phyloP scores from a whole-genome alignment of 1,139 yeast species.

The Suhomyces bolitotheri region DNA sequence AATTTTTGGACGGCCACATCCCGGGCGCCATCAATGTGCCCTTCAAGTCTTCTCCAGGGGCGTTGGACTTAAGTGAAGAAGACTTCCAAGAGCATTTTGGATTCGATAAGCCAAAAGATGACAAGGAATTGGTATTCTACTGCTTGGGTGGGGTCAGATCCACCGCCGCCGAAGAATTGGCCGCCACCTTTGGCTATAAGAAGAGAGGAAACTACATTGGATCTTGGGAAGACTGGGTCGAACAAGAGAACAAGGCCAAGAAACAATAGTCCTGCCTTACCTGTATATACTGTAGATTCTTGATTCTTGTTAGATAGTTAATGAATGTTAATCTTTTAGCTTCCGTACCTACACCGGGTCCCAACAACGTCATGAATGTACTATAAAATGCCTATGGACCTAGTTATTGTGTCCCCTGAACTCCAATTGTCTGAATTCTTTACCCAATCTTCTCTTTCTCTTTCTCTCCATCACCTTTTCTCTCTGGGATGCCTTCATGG shows the following conservation, averaged over 20 bases:
- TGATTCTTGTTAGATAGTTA: slow-evolving; percentile 1
- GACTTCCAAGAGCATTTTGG: slow-evolving; percentile 83
- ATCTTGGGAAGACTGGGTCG: slow-evolving; percentile 83
- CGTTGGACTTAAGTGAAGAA: slow-evolving; percentile 72
- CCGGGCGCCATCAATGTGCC: slow-evolving; percentile 89
- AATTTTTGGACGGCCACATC: slow-evolving; percentile 67
- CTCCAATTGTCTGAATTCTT: slow-evolving; percentile 82
- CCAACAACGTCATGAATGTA: too few relatives aligned
- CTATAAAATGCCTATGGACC: too few relatives aligned
- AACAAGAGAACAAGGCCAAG: slow-evolving; percentile 36
- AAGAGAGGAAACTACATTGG: slow-evolving; percentile 80
- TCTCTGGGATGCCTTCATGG: slow-evolving; percentile 79
- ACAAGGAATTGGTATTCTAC: slow-evolving; percentile 80
- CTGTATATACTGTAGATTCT: slow-evolving; percentile 5
- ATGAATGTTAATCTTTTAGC: too few relatives aligned
- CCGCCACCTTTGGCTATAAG: slow-evolving; percentile 83
- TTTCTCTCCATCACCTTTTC: slow-evolving; percentile 89
- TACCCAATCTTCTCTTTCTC: slow-evolving; percentile 90
- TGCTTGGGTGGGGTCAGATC: slow-evolving; percentile 94
- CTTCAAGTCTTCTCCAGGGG: slow-evolving; percentile 91
- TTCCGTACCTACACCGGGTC: too few relatives aligned
- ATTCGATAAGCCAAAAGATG: slow-evolving; percentile 72
- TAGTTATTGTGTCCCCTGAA: slow-evolving; percentile 39
- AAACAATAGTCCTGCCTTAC: slow-evolving; percentile 2
- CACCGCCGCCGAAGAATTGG: slow-evolving; percentile 87